These are phyloP conservation scores for Begonia loranthoides DNA, from an alignment of 306 rosid species.

Conservation along the genomic window DNA sequence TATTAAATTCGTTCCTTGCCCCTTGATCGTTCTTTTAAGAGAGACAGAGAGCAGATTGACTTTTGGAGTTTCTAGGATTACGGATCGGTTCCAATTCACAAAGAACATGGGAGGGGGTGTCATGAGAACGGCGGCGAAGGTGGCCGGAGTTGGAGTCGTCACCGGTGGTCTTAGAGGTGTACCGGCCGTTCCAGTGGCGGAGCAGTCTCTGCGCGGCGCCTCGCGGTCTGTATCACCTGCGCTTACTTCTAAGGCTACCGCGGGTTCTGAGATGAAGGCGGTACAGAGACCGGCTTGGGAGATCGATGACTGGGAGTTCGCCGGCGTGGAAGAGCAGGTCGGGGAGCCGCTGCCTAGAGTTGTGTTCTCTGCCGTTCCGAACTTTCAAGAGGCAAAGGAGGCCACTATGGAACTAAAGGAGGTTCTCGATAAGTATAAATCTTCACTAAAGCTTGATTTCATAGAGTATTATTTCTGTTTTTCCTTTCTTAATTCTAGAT, in stretches of 20 bases:
- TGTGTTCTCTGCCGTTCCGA: slow-evolving; percentile 41
- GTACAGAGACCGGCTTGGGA: slow-evolving; percentile 22
- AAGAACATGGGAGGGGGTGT: slow-evolving; percentile 33
- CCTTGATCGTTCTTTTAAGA: too few relatives aligned
- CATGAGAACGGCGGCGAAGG: slow-evolving; percentile 50
- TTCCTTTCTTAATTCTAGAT: too few relatives aligned
- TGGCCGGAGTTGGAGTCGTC: slow-evolving; percentile 34
- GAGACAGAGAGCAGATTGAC: too few relatives aligned
- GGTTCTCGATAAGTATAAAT: slow-evolving; percentile 46
- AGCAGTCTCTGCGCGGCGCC: slow-evolving; percentile 23
- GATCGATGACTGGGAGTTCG: slow-evolving; percentile 46
- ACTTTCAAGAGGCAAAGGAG: slow-evolving; percentile 44
- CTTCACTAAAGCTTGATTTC: neutral
- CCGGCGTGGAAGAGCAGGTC: slow-evolving; percentile 23
- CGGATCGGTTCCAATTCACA: too few relatives aligned
- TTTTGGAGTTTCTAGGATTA: too few relatives aligned
- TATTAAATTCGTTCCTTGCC: too few relatives aligned
- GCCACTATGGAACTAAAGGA: slow-evolving; percentile 61
- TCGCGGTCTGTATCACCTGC: slow-evolving; percentile 19
- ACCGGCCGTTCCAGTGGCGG: slow-evolving; percentile 12
- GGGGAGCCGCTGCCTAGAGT: slow-evolving; percentile 59
- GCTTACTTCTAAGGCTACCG: slow-evolving; percentile 8
- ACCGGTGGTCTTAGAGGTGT: slow-evolving; percentile 23
- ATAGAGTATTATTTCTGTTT: neutral
- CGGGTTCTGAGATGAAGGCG: slow-evolving; percentile 14